A percentile compares a stretch with the other conserved stretches of the same genome.
Evolutionary conservation across 352 stramenopile genomes (phyloP).

Genomic region (Phytopythium cucurbitacearum): DNA sequence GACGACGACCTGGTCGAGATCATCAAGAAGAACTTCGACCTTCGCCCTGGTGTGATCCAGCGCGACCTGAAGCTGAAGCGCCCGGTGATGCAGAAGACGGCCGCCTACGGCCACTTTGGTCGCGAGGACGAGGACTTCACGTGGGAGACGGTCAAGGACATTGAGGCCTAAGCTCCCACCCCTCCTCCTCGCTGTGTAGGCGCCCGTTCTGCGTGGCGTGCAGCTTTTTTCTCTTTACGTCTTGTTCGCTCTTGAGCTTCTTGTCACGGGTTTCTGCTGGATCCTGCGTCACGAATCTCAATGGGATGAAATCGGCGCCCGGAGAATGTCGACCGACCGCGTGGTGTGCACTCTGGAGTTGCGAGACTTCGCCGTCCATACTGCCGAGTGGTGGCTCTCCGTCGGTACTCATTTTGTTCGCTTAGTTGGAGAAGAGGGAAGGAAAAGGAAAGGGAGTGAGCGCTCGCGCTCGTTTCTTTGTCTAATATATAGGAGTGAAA

Average conservation of each 20-base stretch:
- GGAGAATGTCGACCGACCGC: not conserved
- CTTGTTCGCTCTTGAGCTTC: no score
- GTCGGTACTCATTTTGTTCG: slow-evolving; percentile 8
- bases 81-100: slow-evolving; percentile 98
- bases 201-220: not conserved
- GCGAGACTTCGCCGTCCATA: slow-evolving; percentile 1
- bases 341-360: slow-evolving; percentile 2
- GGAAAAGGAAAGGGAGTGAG: no score
- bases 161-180: slow-evolving; percentile 54
- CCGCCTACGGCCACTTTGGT: slow-evolving; percentile 99
- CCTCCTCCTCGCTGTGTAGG: not conserved
- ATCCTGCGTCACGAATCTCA: slow-evolving; percentile 6
- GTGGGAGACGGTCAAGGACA: slow-evolving; percentile 97
- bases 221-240: no score
- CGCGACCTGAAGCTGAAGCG: slow-evolving; percentile 97
- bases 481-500: no score
- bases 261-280: not conserved
- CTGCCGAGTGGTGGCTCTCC: not conserved
- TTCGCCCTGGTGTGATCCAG: slow-evolving; percentile 97
- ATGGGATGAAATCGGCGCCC: slow-evolving; percentile 6
- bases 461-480: not conserved
- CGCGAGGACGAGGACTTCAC: slow-evolving; percentile 98
- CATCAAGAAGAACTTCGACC: slow-evolving; percentile 99
- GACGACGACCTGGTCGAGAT: slow-evolving; percentile 97
- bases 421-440: not conserved